A percentile compares a stretch with the other conserved stretches of the same genome.
phyloP scores from a whole-genome alignment of 2,329 filamentous ascomycete genomes.

The Ophiostoma perfectum region DNA sequence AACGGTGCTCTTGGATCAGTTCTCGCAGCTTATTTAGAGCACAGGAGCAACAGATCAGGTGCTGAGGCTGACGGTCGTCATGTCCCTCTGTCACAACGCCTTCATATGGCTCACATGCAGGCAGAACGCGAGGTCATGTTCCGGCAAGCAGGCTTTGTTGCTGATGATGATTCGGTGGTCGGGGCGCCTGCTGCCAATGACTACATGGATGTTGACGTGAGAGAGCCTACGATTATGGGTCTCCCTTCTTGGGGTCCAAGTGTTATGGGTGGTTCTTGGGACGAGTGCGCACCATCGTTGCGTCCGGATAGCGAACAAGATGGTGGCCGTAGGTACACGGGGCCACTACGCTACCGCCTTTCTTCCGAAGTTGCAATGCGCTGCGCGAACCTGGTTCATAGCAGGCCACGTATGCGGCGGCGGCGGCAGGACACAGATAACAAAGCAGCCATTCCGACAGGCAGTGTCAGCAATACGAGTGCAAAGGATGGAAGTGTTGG shows the following conservation, averaged over 20 bases:
- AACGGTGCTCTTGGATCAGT: not conserved
- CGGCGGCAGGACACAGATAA: constrained; percentile 19
- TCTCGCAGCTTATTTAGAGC: not conserved
- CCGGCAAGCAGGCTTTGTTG: not conserved
- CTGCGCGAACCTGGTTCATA: constrained; percentile 34
- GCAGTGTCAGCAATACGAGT: not conserved
- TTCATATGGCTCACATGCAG: not conserved
- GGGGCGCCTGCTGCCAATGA: not conserved
- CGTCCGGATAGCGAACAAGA: not conserved
- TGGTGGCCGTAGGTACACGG: constrained; percentile 26
- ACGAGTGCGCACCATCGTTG: not conserved
- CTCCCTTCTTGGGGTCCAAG: constrained; percentile 12
- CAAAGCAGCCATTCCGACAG: not conserved
- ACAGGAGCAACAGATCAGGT: not conserved
- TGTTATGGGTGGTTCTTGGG: constrained; percentile 16
- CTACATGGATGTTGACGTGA: constrained; percentile 7
- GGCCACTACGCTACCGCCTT: constrained; percentile 30
- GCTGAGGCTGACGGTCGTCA: not conserved
- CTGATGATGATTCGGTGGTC: not conserved
- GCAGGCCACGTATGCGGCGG: constrained; percentile 35
- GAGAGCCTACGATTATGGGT: not conserved
- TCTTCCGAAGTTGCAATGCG: constrained; percentile 33
- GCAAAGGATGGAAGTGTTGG: not conserved
- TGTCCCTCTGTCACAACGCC: constrained; percentile 1
- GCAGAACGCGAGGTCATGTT: not conserved